Evolutionary conservation across 192 early-diverging fungal genomes (phyloP).

Genomic region (Coemansia umbellata): DNA sequence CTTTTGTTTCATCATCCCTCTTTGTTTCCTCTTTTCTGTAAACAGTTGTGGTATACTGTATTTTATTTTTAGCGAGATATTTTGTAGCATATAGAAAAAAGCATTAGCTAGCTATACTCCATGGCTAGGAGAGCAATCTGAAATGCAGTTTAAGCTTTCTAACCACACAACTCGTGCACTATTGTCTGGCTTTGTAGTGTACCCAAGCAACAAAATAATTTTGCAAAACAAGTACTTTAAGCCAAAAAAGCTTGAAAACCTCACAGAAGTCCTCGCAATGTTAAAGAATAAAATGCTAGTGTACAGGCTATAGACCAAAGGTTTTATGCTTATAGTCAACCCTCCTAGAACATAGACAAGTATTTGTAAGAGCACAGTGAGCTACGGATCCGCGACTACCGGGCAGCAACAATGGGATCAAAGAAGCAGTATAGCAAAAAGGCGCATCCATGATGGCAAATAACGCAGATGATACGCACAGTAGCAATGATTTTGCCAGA

Average conservation of each 20-base stretch:
- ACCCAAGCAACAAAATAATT: conserved; percentile 42
- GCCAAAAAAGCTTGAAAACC: conserved; percentile 20
- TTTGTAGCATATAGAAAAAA: too few relatives aligned
- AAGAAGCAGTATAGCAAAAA: conserved; percentile 36
- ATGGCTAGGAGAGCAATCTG: conserved; percentile 24
- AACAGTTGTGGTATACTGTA: too few relatives aligned
- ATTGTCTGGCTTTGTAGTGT: conserved; percentile 23
- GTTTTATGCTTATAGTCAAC: conserved; percentile 18
- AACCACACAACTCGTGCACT: conserved; percentile 32
- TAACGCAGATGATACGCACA: conserved; percentile 22
- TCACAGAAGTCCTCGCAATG: conserved; percentile 1
- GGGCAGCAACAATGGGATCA: conserved; percentile 23
- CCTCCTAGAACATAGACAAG: conserved; percentile 34
- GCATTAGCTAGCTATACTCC: not conserved
- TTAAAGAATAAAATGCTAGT: not conserved
- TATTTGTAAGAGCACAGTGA: conserved; percentile 42
- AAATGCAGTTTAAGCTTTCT: conserved; percentile 30
- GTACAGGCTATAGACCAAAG: not conserved
- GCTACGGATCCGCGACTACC: conserved; percentile 37
- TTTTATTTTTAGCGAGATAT: too few relatives aligned
- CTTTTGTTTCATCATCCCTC: too few relatives aligned
- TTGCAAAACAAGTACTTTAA: conserved; percentile 35
- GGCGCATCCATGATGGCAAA: conserved; percentile 36
- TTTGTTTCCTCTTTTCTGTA: too few relatives aligned
- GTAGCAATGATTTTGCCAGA: conserved; percentile 33